A percentile compares a stretch with the other conserved stretches of the same genome.
Evolutionary conservation across 768 basidiomycete genomes (phyloP).

Genomic region (Russula compacta): DNA sequence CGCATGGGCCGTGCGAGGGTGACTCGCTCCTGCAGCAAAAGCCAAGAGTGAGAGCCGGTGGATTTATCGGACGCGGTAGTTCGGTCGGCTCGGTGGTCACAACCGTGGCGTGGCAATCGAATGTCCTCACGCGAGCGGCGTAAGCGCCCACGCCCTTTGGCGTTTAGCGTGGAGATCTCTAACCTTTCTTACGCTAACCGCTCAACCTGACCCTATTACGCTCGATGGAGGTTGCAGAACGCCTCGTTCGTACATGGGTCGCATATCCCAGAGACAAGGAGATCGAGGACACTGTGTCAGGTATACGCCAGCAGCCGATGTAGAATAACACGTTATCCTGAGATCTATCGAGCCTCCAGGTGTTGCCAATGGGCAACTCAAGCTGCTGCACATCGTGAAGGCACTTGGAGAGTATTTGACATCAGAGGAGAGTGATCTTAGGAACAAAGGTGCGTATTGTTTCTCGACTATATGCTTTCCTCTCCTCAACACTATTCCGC

Average conservation of each 20-base stretch:
- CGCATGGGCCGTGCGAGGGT: slow-evolving; percentile 12
- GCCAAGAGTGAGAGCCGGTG: neutral
- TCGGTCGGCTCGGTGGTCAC: no score
- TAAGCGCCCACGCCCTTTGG: slow-evolving; percentile 1
- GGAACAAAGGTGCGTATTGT: slow-evolving; percentile 59
- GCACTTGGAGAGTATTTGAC: slow-evolving; percentile 83
- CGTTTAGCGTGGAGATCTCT: neutral
- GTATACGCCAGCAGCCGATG: slow-evolving; percentile 6
- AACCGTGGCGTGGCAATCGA: no score
- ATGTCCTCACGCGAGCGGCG: neutral
- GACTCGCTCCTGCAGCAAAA: neutral
- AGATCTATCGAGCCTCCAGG: slow-evolving; percentile 28
- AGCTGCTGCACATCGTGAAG: slow-evolving; percentile 74
- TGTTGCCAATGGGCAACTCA: slow-evolving; percentile 44
- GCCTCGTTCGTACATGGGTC: slow-evolving; percentile 25
- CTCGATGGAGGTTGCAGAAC: slow-evolving; percentile 25
- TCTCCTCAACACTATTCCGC: neutral
- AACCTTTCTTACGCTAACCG: neutral
- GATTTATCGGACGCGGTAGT: neutral
- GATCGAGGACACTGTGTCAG: slow-evolving; percentile 22
- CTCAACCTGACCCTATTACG: neutral
- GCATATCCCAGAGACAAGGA: slow-evolving; percentile 23
- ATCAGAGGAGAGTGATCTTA: slow-evolving; percentile 67
- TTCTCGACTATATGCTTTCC: neutral
- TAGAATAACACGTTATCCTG: neutral